These are phyloP conservation scores for Mangifera indica DNA, from an alignment of 345 rosid genomes.

Conservation along the genomic window DNA sequence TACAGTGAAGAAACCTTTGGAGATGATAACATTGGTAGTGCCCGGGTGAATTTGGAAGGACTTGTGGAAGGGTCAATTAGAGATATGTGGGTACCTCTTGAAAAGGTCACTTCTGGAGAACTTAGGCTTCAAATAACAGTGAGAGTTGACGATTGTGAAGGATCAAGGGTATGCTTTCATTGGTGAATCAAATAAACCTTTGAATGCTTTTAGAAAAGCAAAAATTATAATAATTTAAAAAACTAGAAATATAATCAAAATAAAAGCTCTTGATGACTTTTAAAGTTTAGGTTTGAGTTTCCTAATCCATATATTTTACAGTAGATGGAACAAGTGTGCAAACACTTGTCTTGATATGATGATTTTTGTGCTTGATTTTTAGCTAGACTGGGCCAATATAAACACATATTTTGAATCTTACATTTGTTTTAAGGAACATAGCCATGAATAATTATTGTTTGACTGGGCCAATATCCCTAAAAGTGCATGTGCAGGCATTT, in stretches of 20 bases:
- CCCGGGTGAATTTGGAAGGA: conserved; percentile 86
- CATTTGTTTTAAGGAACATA: neutral
- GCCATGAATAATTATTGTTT: neutral
- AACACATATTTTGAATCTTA: neutral
- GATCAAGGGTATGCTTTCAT: conserved; percentile 48
- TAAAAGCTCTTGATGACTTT: neutral
- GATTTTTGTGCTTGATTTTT: neutral
- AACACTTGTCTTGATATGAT: neutral
- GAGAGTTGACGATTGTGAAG: conserved; percentile 53
- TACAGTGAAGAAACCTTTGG: conserved; percentile 71
- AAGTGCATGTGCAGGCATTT: neutral
- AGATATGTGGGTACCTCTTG: conserved; percentile 89
- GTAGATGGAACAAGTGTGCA: neutral
- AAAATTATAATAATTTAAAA: neutral
- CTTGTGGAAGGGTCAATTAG: conserved; percentile 60
- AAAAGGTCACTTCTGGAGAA: conserved; percentile 91
- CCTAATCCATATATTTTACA: neutral
- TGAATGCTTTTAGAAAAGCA: neutral
- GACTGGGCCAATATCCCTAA: neutral
- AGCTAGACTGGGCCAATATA: neutral
- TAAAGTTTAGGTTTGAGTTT: neutral
- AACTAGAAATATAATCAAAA: neutral
- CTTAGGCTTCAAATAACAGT: conserved; percentile 73
- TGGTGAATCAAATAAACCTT: neutral
- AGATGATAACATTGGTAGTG: conserved; percentile 77